Evolutionary conservation across 306 rosid genomes (phyloP), one percentile per base, ranked within the genome.

Genomic region (Dryas drummondii): DNA sequence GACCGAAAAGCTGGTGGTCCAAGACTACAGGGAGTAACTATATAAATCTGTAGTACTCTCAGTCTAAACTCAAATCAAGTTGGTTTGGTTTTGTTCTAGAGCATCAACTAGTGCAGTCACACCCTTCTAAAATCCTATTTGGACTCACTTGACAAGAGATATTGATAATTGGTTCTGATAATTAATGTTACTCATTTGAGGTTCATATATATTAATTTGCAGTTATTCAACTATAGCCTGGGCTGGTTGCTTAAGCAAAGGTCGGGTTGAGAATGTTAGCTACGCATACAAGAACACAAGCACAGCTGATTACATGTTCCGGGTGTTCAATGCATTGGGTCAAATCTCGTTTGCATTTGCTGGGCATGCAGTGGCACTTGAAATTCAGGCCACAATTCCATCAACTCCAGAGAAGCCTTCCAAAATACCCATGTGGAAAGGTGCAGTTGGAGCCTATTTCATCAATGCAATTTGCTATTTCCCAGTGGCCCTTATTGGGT

Each of bases 331-430:
- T 53, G 91, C 99, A 22, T 76, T 94, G 61, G 99, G 99, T 5
- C 87, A 90, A 75, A 88, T 92, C 73, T 86, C 99, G 15, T 92
- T 90, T 71, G 97, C 99, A 65, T 94, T 84, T 79, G 99, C 99
- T 0, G 99, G 98, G 47, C 99, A 94, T 60, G 97, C 97, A 2
- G 99, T 94, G 48, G 90, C 84, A 4, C 88, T 94, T 4, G 99
- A 94, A 81, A 94, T 94, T 75, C 97, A 94, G 74, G 99, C 99
- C 61, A 94, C 99, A 41, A 94, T 94, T 74, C 97, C 97, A 3
- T 92, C 97, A 15, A 90, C 96, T 1, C 93, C 96, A 0, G 97
- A 91, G 73, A 88, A 72, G 79, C 97, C 97, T 13, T 94, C 98
- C 22, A 90, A 70, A 70, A 71, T 84, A 53, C 72, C 97, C 12